These are phyloP conservation scores for Boletus rubescentipes DNA, from an alignment of 768 basidiomycete genomes.

Conservation along the genomic window DNA sequence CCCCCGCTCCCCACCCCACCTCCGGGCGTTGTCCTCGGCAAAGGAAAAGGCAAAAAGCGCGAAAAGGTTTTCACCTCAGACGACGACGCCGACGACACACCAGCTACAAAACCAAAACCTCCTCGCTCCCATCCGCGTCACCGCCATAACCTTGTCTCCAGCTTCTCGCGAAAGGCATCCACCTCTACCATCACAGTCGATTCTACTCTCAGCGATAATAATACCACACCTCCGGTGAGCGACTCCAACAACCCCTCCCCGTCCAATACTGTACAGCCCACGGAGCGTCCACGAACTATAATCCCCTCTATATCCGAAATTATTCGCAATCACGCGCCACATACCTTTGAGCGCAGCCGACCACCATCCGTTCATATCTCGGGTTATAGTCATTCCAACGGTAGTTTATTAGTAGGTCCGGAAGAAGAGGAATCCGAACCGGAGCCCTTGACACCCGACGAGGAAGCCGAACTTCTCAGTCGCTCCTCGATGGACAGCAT, in stretches of 20 bases:
- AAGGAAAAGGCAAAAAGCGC: conserved; percentile 33
- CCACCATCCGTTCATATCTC: conserved; percentile 48
- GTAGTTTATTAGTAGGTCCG: conserved; percentile 42
- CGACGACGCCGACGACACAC: conserved; percentile 45
- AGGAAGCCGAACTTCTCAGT: conserved; percentile 64
- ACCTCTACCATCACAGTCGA: conserved; percentile 33
- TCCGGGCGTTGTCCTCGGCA: conserved; percentile 71
- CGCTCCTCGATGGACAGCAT: conserved; percentile 89
- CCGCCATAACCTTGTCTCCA: conserved; percentile 19
- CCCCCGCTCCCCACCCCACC: conserved; percentile 84
- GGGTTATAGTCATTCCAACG: conserved; percentile 46
- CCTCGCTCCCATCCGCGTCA: conserved; percentile 20
- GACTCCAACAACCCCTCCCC: conserved; percentile 11
- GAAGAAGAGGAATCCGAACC: conserved; percentile 54
- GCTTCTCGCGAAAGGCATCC: conserved; percentile 27
- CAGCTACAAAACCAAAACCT: conserved; percentile 17
- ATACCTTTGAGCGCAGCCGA: conserved; percentile 47
- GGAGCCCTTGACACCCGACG: conserved; percentile 49
- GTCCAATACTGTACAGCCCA: conserved; percentile 18
- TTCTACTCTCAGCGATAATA: conserved; percentile 19
- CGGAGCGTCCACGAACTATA: conserved; percentile 43
- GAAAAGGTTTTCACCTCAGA: conserved; percentile 43
- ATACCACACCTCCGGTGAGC: conserved; percentile 3
- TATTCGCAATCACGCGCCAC: conserved; percentile 76
- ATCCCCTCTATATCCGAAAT: conserved; percentile 88